These are phyloP conservation scores for Cryptococcus neoformans DNA, from an alignment of 1,284 basidiomycete species.

Conservation along the genomic window DNA sequence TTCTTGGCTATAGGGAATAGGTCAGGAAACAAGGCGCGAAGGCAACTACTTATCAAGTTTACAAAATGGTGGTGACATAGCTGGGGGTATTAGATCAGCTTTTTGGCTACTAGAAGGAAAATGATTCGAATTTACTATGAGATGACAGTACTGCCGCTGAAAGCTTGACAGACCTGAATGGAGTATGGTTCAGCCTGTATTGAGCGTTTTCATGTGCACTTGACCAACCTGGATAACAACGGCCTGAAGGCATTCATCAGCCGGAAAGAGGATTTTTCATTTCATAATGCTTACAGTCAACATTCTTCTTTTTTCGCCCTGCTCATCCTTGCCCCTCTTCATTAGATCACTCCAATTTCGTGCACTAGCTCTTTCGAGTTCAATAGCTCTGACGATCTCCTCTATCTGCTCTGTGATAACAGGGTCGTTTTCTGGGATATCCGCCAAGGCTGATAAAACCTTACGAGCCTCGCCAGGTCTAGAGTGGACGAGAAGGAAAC, in stretches of 20 bases:
- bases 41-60: neutral
- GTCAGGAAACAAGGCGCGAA: neutral
- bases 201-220: neutral
- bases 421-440: slow-evolving; percentile 6
- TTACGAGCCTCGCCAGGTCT: slow-evolving; percentile 9
- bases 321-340: slow-evolving; percentile 7
- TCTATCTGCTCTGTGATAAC: slow-evolving; percentile 8
- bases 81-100: neutral
- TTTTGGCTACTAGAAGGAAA: neutral
- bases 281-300: slow-evolving; percentile 11
- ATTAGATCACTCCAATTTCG: slow-evolving; percentile 16
- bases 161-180: slow-evolving; percentile 11
- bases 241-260: neutral
- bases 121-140: slow-evolving; percentile 3
- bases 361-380: slow-evolving; percentile 16
- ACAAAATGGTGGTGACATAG: slow-evolving; percentile 21
- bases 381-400: slow-evolving; percentile 16
- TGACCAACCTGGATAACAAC: neutral
- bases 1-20: slow-evolving; percentile 4
- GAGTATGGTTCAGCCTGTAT: neutral
- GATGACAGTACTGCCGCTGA: slow-evolving; percentile 16
- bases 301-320: slow-evolving; percentile 20
- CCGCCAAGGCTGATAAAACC: slow-evolving; percentile 9
- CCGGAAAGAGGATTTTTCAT: neutral
- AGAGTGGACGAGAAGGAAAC: slow-evolving; percentile 14